Percentiles rank a stretch among this genome's conserved stretches.
phyloP scores from a whole-genome alignment of 2,329 filamentous ascomycete genomes.

The Beauveria scarabaeidicola region DNA sequence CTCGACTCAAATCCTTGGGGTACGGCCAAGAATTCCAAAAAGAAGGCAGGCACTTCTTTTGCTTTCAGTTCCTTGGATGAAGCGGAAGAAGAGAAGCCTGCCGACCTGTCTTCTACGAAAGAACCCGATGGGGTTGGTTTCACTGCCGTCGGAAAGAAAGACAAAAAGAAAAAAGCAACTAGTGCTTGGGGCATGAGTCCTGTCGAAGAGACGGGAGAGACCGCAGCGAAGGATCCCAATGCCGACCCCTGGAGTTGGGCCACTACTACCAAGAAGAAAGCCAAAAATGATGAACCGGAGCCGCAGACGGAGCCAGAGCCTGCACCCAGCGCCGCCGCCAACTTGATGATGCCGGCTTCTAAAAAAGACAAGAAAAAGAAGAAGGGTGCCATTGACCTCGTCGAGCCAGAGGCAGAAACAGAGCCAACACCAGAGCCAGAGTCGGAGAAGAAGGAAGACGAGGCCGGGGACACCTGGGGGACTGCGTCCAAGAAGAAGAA shows the following conservation, averaged over 20 bases:
- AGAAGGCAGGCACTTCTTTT: constrained; percentile 37
- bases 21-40: constrained; percentile 40
- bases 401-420: constrained; percentile 16
- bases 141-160: constrained; percentile 29
- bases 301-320: constrained; percentile 17
- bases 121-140: constrained; percentile 26
- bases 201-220: constrained; percentile 25
- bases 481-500: constrained; percentile 24
- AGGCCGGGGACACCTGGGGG: constrained; percentile 25
- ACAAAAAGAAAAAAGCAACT: constrained; percentile 30
- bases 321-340: constrained; percentile 18
- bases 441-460: constrained; percentile 21
- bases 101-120: constrained; percentile 22
- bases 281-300: constrained; percentile 22
- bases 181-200: constrained; percentile 28
- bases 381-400: constrained; percentile 19
- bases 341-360: constrained; percentile 15
- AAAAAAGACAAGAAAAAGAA: constrained; percentile 35
- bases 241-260: constrained; percentile 28
- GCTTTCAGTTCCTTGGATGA: constrained; percentile 41
- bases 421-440: constrained; percentile 19
- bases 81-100: constrained; percentile 28
- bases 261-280: constrained; percentile 35
- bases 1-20: constrained; percentile 42
- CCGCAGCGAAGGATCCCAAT: constrained; percentile 19